phyloP scores from a whole-genome alignment of 1,284 basidiomycete species.

The Serendipita sp. region DNA sequence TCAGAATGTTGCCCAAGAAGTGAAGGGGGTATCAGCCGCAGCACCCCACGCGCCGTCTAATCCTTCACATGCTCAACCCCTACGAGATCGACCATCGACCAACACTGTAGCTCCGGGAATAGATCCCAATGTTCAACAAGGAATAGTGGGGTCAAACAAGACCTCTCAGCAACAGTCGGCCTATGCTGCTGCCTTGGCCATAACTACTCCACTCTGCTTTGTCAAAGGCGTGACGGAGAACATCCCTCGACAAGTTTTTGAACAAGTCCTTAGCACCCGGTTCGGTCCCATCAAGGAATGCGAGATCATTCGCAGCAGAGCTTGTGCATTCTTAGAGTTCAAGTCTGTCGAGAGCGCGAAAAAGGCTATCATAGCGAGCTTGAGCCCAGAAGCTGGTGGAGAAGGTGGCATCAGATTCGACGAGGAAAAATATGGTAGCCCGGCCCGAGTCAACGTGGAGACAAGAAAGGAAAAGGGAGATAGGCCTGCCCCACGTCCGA shows the following conservation, averaged over 20 bases:
- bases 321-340: constrained; percentile 94
- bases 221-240: constrained; percentile 78
- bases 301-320: constrained; percentile 78
- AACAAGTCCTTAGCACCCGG: constrained; percentile 41
- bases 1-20: constrained; percentile 54
- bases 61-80: constrained; percentile 28
- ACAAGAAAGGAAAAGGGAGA: constrained; percentile 81
- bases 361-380: constrained; percentile 66
- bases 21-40: constrained; percentile 44
- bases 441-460: constrained; percentile 62
- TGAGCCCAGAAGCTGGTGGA: constrained; percentile 55
- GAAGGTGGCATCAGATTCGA: constrained; percentile 80
- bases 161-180: constrained; percentile 29
- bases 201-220: constrained; percentile 67
- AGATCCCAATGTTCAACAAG: constrained; percentile 12
- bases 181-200: constrained; percentile 40
- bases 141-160: constrained; percentile 16
- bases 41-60: constrained; percentile 33
- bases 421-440: constrained; percentile 23
- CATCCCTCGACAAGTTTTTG: constrained; percentile 49
- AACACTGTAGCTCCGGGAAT: constrained; percentile 23
- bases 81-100: constrained; percentile 15
- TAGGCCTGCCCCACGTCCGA: constrained; percentile 31
- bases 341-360: constrained; percentile 61
- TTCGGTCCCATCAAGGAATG: constrained; percentile 83